Percentiles rank a stretch among this genome's conserved stretches.
Conservation (phyloP, 169 alveolate genomes). For the Cryptosporidium xiaoi region DNA sequence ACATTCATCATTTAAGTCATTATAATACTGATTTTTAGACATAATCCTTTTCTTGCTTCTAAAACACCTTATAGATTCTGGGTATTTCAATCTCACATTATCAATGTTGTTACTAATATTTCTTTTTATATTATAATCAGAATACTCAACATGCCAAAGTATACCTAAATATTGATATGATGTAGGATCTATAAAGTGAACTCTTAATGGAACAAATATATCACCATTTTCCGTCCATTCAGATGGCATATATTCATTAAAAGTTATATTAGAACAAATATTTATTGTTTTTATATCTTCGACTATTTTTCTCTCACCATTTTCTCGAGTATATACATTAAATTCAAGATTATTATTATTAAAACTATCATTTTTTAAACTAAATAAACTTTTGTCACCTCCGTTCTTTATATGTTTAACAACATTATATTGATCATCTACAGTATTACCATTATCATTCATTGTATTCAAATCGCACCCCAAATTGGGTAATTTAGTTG, state of each 20-base stretch:
- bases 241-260: conserved; percentile 61
- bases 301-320: background rate
- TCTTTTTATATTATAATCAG: background rate
- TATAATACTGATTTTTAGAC: conserved; percentile 6
- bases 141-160: conserved; percentile 65
- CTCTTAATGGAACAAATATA: conserved; percentile 56
- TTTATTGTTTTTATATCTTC: conserved; percentile 25
- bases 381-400: background rate
- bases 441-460: background rate
- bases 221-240: conserved; percentile 50
- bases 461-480: conserved; percentile 13
- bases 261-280: conserved; percentile 33
- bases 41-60: conserved; percentile 17
- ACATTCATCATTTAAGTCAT: background rate
- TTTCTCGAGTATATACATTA: background rate
- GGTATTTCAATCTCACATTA: conserved; percentile 14
- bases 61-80: conserved; percentile 11
- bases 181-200: conserved; percentile 59
- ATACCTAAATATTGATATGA: conserved; percentile 66
- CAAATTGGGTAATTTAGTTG: conserved; percentile 63
- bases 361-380: background rate
- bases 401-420: background rate
- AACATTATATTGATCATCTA: conserved; percentile 1
- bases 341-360: background rate
- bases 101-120: background rate